phyloP scores from a whole-genome alignment of 164 flowering plant genomes.

The Brasenia schreberi region DNA sequence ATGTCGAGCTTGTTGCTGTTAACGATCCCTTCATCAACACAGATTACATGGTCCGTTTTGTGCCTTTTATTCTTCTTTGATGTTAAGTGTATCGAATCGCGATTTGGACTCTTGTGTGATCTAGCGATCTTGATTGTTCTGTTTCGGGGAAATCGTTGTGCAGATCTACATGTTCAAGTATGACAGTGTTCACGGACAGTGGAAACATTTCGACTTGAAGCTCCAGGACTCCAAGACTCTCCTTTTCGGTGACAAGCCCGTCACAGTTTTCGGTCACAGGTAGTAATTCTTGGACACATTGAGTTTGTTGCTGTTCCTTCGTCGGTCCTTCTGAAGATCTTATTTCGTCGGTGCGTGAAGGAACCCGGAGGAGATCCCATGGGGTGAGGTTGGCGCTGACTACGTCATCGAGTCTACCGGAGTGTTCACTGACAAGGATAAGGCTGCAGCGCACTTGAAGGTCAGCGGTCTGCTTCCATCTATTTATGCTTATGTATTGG shows the following conservation, averaged over 20 bases:
- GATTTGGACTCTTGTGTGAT: no score
- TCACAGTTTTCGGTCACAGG: conserved; percentile 32
- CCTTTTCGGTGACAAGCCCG: conserved; percentile 73
- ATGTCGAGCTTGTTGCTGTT: conserved; percentile 77
- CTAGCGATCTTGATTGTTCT: background rate
- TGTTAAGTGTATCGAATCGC: background rate
- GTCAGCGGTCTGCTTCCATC: conserved; percentile 11
- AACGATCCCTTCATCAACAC: conserved; percentile 88
- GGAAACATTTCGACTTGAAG: conserved; percentile 66
- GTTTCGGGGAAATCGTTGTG: conserved; percentile 3
- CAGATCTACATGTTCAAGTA: conserved; percentile 91
- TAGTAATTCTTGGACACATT: background rate
- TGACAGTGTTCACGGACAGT: conserved; percentile 89
- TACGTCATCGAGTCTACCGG: conserved; percentile 93
- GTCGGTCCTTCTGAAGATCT: background rate
- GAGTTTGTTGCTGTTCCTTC: background rate
- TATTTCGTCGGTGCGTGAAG: conserved; percentile 14
- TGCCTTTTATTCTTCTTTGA: background rate
- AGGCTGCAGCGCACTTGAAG: conserved; percentile 71
- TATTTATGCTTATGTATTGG: background rate
- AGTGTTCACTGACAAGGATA: conserved; percentile 65
- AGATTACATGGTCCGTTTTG: conserved; percentile 47
- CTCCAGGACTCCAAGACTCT: conserved; percentile 72
- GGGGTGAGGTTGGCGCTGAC: conserved; percentile 84
- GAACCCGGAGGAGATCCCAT: conserved; percentile 78